A percentile compares a stretch with the other conserved stretches of the same genome.
These are phyloP conservation scores for Aspergillus cejpii DNA, from an alignment of 2,329 filamentous ascomycete genomes.

Conservation along the genomic window DNA sequence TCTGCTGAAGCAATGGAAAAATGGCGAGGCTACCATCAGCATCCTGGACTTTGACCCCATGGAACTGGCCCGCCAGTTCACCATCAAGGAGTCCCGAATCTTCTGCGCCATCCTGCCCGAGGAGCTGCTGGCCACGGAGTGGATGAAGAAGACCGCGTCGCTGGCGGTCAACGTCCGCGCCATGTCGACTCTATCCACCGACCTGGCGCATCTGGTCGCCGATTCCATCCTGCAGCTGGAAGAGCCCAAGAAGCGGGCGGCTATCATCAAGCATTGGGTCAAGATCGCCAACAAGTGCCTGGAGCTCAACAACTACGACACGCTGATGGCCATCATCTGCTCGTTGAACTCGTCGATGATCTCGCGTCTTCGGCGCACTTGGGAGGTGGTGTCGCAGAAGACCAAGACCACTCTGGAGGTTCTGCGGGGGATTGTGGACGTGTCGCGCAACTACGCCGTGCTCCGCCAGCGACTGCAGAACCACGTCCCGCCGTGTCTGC, in stretches of 20 bases:
- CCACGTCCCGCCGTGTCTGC: slow-evolving; percentile 84
- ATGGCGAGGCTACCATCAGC: slow-evolving; percentile 60
- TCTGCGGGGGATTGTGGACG: slow-evolving; percentile 78
- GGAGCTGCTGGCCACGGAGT: slow-evolving; percentile 84
- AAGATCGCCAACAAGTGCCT: slow-evolving; percentile 84
- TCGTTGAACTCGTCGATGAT: slow-evolving; percentile 89
- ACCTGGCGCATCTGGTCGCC: slow-evolving; percentile 84
- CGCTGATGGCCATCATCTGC: slow-evolving; percentile 94
- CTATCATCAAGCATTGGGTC: slow-evolving; percentile 94
- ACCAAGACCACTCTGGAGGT: slow-evolving; percentile 72
- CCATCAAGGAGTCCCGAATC: slow-evolving; percentile 80
- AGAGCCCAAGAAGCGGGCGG: slow-evolving; percentile 88
- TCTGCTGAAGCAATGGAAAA: slow-evolving; percentile 66
- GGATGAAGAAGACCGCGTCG: slow-evolving; percentile 79
- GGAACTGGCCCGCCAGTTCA: slow-evolving; percentile 86
- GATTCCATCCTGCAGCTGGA: slow-evolving; percentile 82
- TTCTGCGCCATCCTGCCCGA: slow-evolving; percentile 90
- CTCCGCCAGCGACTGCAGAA: slow-evolving; percentile 76
- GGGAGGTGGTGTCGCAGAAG: slow-evolving; percentile 80
- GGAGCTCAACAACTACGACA: slow-evolving; percentile 91
- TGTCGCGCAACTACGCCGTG: slow-evolving; percentile 82
- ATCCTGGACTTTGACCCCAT: slow-evolving; percentile 87
- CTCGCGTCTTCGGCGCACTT: slow-evolving; percentile 77
- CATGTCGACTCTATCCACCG: slow-evolving; percentile 87
- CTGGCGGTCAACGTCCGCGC: slow-evolving; percentile 84